Base-by-base conservation (phyloP, 805 yeast genomes). In the Wickerhamomyces queroliae region DNA sequence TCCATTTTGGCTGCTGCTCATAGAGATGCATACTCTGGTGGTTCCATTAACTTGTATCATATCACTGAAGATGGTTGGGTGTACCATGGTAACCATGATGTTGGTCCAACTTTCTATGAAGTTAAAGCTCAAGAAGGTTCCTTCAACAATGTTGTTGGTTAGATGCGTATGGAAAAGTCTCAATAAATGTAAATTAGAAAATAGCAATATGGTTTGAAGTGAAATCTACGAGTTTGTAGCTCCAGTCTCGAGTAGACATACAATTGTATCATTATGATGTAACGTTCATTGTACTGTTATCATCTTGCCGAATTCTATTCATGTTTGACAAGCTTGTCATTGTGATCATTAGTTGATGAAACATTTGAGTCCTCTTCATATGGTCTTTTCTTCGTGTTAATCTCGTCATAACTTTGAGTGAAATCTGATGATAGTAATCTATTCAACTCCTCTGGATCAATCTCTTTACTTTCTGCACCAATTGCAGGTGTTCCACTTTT, bases 11-110 rank as follows among this genome's bases (percentile, higher is more conserved):
- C 98, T 33, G 99, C 99, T 36, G 85, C 97, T 24, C 99, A 93
- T 61, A 84, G 99, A 75, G 99, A 93, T 64, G 99, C 98, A 6
- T 93, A 72, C 65, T 88, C 96, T 42, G 99, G 99, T 72, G 98
- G 98, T 52, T 86, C 96, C 2, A 79, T 91, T 48, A 93, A 93
- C 62, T 69, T 93, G 55, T 93, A 80, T 63, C 98, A 93, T 60
- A 91, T 93, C 43, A 83, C 93, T 23, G 96, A 89, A 66, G 61
- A 76, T 38, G 99, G 99, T 37, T 93, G 99, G 99, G 75, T 75
- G 27, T 93, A 77, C 69, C 97, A 93, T 59, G 99, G 99, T 49
- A 93, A 93, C 63, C 82, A 82, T 65, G 87, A 88, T 59, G 93
- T 86, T 45, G 95, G 90, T 44, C 76, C 81, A 32, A 69, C 82